Conservation (phyloP, 345 rosid genomes). For the Eucalyptus cloeziana region DNA sequence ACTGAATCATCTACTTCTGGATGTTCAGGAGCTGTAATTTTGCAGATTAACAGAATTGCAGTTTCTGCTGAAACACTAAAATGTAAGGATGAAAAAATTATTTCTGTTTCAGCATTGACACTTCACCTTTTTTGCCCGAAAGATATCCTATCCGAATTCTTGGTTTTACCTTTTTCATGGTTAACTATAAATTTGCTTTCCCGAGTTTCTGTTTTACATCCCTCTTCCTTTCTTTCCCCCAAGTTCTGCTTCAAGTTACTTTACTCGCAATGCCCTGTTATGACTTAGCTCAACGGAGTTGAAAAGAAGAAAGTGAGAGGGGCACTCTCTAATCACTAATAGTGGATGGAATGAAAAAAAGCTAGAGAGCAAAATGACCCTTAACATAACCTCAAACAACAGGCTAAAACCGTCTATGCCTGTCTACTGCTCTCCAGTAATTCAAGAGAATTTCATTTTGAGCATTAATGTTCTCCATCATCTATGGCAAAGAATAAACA, state of each 20-base stretch:
- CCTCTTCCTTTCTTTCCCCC: not conserved
- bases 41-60: not conserved
- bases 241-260: not conserved
- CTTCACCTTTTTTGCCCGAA: not conserved
- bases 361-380: not conserved
- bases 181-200: not conserved
- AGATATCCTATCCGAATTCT: not conserved
- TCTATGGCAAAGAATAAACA: not conserved
- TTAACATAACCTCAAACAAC: not conserved
- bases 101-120: not conserved
- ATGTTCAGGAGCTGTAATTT: not conserved
- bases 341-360: not conserved
- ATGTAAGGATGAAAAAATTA: not conserved
- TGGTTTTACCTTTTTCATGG: not conserved
- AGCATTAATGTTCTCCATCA: not conserved
- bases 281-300: not conserved
- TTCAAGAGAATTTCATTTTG: not conserved
- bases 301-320: not conserved
- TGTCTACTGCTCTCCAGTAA: not conserved
- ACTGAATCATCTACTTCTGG: not conserved
- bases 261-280: not conserved
- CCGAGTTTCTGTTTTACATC: not conserved
- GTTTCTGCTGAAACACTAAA: not conserved
- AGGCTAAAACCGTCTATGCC: not conserved
- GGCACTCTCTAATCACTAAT: not conserved